phyloP scores from a whole-genome alignment of 306 rosid genomes.

The Ceratonia siliqua region DNA sequence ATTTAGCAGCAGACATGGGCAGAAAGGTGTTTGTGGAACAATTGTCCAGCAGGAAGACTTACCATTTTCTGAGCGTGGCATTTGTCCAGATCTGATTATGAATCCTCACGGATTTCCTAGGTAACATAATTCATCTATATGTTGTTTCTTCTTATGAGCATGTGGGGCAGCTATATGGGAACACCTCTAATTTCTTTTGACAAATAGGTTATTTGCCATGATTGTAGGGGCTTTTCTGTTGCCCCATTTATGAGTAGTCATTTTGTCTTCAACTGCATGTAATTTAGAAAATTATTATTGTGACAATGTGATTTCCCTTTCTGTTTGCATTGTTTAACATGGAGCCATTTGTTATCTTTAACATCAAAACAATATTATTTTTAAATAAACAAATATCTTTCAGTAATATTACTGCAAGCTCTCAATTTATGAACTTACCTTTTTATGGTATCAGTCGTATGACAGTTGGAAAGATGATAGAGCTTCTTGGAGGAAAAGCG shows the following conservation, averaged over 20 bases:
- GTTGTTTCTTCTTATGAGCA: neutral
- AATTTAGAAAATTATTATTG: neutral
- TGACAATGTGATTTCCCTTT: neutral
- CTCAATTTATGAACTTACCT: constrained; percentile 1
- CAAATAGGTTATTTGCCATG: neutral
- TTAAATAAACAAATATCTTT: neutral
- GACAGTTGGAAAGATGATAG: constrained; percentile 99
- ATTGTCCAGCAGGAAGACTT: constrained; percentile 95
- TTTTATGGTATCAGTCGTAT: constrained; percentile 71
- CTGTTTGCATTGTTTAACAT: neutral
- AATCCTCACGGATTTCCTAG: constrained; percentile 99
- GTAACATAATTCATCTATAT: constrained; percentile 37
- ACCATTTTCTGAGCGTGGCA: constrained; percentile 95
- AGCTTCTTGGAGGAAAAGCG: constrained; percentile 95
- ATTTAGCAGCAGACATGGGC: constrained; percentile 99
- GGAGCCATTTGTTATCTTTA: neutral
- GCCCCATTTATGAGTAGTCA: neutral
- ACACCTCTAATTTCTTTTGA: neutral
- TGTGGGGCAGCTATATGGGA: neutral
- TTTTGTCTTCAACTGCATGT: neutral
- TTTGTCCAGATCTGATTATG: constrained; percentile 97
- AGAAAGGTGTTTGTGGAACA: constrained; percentile 97
- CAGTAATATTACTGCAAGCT: neutral
- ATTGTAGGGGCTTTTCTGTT: no score
- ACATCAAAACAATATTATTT: neutral